Percentiles rank a stretch among this genome's conserved stretches.
phyloP scores from a whole-genome alignment of 169 alveolate species.

The Miamiensis avidus region DNA sequence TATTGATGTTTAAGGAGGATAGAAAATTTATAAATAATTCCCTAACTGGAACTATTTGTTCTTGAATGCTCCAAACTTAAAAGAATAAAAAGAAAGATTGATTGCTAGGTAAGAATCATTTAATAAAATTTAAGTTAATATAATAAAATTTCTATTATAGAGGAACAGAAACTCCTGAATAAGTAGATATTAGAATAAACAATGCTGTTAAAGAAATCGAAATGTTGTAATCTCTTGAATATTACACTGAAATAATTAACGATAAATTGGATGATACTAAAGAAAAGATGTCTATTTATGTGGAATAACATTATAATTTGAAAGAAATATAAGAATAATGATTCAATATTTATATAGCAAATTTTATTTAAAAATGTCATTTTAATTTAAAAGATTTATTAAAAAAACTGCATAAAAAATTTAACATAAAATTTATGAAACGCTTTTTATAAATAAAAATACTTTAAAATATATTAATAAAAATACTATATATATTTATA shows the following conservation, averaged over 20 bases:
- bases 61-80: conserved; percentile 73
- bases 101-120: conserved; percentile 19
- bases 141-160: conserved; percentile 40
- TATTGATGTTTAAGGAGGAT: conserved; percentile 89
- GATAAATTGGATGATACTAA: conserved; percentile 15
- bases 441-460: too few species aligned
- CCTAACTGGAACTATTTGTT: conserved; percentile 70
- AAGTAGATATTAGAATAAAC: conserved; percentile 74
- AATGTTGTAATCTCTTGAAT: conserved; percentile 7
- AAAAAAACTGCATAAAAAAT: too few species aligned
- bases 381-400: too few species aligned
- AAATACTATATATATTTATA: too few species aligned
- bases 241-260: conserved; percentile 13
- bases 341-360: too few species aligned
- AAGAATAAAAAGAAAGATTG: conserved; percentile 78
- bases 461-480: too few species aligned
- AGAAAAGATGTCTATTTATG: neutral
- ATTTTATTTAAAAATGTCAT: too few species aligned
- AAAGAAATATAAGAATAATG: too few species aligned
- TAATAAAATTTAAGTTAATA: too few species aligned
- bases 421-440: too few species aligned
- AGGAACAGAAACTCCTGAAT: conserved; percentile 83
- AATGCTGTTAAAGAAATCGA: conserved; percentile 84
- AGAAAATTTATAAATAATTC: conserved; percentile 54
- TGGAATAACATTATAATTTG: too few species aligned